Evolutionary conservation across 2,329 filamentous ascomycete genomes (phyloP).

Genomic region (Arthrobotrys sinensis): DNA sequence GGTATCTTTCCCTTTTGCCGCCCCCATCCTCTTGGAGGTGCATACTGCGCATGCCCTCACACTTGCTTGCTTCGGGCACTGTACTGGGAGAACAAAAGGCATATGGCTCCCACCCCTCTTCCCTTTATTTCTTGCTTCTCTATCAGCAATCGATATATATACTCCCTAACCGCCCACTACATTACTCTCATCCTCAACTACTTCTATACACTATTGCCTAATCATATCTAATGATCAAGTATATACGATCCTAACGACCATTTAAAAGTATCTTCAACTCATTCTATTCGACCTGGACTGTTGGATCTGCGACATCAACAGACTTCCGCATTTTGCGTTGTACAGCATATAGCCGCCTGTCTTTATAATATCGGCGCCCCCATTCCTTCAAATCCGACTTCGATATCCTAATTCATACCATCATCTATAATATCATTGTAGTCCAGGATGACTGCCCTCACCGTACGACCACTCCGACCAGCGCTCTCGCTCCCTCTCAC

Average conservation of each 20-base stretch:
- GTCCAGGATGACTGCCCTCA: conserved; percentile 60
- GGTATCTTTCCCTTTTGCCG: conserved; percentile 60
- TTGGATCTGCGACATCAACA: conserved; percentile 61
- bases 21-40: conserved; percentile 43
- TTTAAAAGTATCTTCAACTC: conserved; percentile 33
- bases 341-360: conserved; percentile 46
- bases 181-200: conserved; percentile 12
- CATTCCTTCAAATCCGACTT: conserved; percentile 31
- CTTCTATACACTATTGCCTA: conserved; percentile 36
- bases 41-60: conserved; percentile 55
- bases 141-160: conserved; percentile 60
- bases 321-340: conserved; percentile 42
- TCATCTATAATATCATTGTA: conserved; percentile 38
- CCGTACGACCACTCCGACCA: conserved; percentile 59
- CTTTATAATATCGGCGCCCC: conserved; percentile 31
- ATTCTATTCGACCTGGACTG: conserved; percentile 51
- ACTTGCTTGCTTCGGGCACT: conserved; percentile 47
- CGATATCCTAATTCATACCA: conserved; percentile 9
- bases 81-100: conserved; percentile 56
- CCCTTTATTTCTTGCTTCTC: conserved; percentile 46
- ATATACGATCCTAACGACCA: conserved; percentile 57
- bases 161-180: conserved; percentile 25
- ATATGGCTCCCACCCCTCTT: conserved; percentile 59
- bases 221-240: conserved; percentile 43
- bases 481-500: conserved; percentile 55